Evolutionary conservation across 805 yeast species (phyloP), one percentile per base, ranked within the genome.

Genomic region (Zygosaccharomyces siamensis): DNA sequence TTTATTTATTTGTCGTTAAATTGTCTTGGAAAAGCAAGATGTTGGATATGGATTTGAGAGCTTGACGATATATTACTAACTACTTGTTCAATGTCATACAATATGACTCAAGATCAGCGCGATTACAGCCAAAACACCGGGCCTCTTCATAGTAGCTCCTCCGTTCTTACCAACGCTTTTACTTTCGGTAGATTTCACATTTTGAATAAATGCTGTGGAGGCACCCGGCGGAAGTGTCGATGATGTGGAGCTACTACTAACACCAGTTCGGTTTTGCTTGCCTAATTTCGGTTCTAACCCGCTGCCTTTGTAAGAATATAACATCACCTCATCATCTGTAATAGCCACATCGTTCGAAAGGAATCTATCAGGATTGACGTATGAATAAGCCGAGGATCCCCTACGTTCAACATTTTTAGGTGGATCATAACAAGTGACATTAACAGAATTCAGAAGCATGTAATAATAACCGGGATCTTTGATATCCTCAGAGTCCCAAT

Each of bases 401-500:
- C 68, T 66, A 20, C 63, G 54, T 37, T 59, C 57, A 26, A 82
- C 75, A 31, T 71, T 77, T 10, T 72, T 58, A 26, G 97, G 96
- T 32, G 89, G 78, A 60, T 78, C 88, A 68, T 86, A 85, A 61
- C 95, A 80, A 45, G 79, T 74, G 43, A 89, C 76, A 12, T 75
- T 72, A 32, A 88, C 73, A 39, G 77, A 74, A 59, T 81, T 73
- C 41, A 90, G 59, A 50, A 77, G 74, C 24, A 86, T 82, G 64
- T 81, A 88, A 71, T 79, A 84, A 72, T 89, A 90, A n/a, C 97
- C 97, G 45, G 83, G 78, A 49, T 84, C 72, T 51, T 73, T 60
- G 50, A 89, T 78, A 67, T 89, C 97, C 3, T 73, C 64, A 11
- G 90, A 77, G 65, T 84, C 69, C 97, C 97, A 90, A 71, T 87